These are phyloP conservation scores for Clavispora santaluciae DNA, from an alignment of 805 yeast genomes.

Conservation along the genomic window DNA sequence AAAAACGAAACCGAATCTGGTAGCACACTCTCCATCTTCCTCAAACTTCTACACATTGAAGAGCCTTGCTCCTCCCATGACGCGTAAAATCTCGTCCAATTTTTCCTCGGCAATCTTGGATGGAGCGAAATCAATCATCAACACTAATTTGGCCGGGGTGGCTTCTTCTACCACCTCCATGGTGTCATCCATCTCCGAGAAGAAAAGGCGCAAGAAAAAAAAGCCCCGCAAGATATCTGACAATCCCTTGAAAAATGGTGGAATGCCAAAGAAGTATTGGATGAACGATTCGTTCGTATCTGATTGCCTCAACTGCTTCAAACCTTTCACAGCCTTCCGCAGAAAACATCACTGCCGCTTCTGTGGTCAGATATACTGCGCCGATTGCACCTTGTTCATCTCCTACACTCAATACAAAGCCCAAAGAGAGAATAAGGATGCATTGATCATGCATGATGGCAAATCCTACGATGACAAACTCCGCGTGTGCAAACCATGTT, in stretches of 20 bases:
- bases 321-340: conserved; percentile 76
- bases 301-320: conserved; percentile 81
- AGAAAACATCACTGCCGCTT: conserved; percentile 93
- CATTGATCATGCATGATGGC: conserved; percentile 3
- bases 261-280: conserved; percentile 82
- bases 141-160: conserved; percentile 22
- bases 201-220: conserved; percentile 20
- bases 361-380: conserved; percentile 94
- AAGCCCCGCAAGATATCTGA: conserved; percentile 29
- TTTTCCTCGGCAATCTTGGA: conserved; percentile 31
- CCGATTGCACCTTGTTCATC: conserved; percentile 67
- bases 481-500: conserved; percentile 75
- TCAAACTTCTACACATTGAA: conserved; percentile 24
- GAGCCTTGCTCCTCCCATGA: conserved; percentile 15
- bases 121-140: conserved; percentile 34
- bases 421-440: conserved; percentile 22
- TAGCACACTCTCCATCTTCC: conserved; percentile 17
- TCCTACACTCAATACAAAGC: conserved; percentile 52
- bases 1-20: neutral
- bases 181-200: conserved; percentile 11
- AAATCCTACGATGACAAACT: conserved; percentile 57
- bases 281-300: conserved; percentile 90
- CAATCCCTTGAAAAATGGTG: conserved; percentile 43
- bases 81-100: conserved; percentile 26
- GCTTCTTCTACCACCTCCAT: conserved; percentile 32